These are phyloP conservation scores for Lablab purpureus DNA, from an alignment of 306 rosid species.

Conservation along the genomic window DNA sequence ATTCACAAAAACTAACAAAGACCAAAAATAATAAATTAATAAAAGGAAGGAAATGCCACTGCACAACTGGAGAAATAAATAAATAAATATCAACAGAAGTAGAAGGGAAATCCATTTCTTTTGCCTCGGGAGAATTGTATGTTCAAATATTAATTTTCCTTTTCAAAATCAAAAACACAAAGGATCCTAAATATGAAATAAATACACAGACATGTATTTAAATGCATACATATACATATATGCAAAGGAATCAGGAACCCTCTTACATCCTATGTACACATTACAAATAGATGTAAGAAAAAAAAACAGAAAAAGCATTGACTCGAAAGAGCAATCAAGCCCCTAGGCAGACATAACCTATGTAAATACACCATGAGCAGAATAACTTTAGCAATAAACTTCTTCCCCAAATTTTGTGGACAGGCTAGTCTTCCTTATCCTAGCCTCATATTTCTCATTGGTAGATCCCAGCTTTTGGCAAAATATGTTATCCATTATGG, in stretches of 20 bases:
- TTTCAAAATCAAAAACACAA: not conserved
- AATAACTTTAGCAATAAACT: conserved; percentile 1
- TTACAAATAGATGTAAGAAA: not conserved
- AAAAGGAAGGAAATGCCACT: conserved; percentile 35
- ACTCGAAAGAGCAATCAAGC: conserved; percentile 10
- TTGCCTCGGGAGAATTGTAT: conserved; percentile 21
- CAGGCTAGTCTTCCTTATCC: conserved; percentile 14
- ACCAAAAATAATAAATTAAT: conserved; percentile 15
- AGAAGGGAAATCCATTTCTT: conserved; percentile 7
- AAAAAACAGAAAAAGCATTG: not conserved
- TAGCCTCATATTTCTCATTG: not conserved
- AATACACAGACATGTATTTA: too few relatives aligned
- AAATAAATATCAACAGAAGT: conserved; percentile 1
- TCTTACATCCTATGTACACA: not conserved
- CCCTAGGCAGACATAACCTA: conserved; percentile 31
- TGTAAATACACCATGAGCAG: not conserved
- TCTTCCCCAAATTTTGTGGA: conserved; percentile 2
- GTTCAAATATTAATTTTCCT: conserved; percentile 14
- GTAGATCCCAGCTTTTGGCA: not conserved
- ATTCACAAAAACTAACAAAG: not conserved
- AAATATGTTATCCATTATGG: not conserved
- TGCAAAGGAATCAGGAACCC: conserved; percentile 5
- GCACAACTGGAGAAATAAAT: conserved; percentile 23
- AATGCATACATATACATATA: not conserved
- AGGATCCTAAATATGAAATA: conserved; percentile 9